A percentile compares a stretch with the other conserved stretches of the same genome.
Evolutionary conservation across 208 protist genomes (phyloP).

Genomic region (Phytomonas serpens): DNA sequence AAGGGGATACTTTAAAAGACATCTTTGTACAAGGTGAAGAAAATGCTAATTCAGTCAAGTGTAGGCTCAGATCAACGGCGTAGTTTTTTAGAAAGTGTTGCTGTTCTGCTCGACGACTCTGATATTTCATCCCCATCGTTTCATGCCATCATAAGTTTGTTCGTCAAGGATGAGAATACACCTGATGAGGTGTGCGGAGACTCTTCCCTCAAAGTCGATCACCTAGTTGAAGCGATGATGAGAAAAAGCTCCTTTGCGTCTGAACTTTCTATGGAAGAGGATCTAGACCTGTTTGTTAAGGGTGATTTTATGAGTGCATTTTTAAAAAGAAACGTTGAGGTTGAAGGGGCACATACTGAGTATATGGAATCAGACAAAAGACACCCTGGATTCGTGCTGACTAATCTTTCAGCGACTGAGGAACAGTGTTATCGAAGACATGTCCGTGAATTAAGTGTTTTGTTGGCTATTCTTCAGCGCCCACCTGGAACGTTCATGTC

Average conservation of each 20-base stretch:
- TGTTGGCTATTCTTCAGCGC: neutral
- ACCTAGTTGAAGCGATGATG: neutral
- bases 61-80: neutral
- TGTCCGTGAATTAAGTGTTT: neutral
- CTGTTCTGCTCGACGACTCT: neutral
- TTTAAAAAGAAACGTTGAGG: neutral
- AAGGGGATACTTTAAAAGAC: neutral
- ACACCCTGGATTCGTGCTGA: neutral
- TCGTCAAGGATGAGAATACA: neutral
- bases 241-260: neutral
- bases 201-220: neutral
- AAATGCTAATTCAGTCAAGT: neutral
- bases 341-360: neutral
- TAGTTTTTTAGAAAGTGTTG: neutral
- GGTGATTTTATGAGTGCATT: neutral
- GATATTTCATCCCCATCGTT: neutral
- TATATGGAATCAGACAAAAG: neutral
- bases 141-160: neutral
- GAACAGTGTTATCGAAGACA: neutral
- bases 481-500: neutral
- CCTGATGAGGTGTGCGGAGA: neutral
- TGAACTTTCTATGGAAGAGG: neutral
- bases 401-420: neutral
- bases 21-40: neutral
- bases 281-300: neutral